These are phyloP conservation scores for Polytrichum commune DNA, from an alignment of 225 moss, liverwort and hornwort genomes.

Conservation along the genomic window DNA sequence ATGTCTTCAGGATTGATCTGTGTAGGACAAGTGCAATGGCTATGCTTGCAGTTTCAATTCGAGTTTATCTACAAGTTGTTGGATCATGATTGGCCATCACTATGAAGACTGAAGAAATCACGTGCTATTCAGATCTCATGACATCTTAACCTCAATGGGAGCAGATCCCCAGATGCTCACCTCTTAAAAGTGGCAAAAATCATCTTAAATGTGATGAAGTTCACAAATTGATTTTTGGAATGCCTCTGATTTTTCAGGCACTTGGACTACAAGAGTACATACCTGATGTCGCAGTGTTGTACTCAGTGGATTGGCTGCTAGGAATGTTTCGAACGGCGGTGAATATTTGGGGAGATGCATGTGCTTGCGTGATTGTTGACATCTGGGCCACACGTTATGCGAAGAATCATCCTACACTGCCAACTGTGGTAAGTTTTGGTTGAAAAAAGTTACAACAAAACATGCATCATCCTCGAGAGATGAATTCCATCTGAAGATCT, in stretches of 20 bases:
- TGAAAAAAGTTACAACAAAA: neutral
- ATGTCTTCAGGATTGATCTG: no score
- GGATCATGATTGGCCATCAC: neutral
- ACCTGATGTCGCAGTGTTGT: slow-evolving; percentile 70
- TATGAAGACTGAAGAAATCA: no score
- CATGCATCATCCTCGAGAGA: neutral
- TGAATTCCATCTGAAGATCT: neutral
- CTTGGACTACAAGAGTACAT: slow-evolving; percentile 68
- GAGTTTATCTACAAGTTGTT: neutral
- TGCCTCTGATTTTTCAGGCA: slow-evolving; percentile 46
- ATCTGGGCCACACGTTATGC: slow-evolving; percentile 58
- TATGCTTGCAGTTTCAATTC: no score
- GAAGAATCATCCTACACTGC: slow-evolving; percentile 42
- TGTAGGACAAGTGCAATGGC: no score
- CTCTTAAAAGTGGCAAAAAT: no score
- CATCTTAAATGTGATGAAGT: no score
- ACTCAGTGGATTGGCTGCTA: slow-evolving; percentile 88
- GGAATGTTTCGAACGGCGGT: slow-evolving; percentile 82
- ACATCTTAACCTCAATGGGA: no score
- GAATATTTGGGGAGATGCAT: slow-evolving; percentile 89
- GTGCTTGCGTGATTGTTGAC: slow-evolving; percentile 81
- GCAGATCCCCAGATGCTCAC: no score
- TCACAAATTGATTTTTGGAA: neutral
- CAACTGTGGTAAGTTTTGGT: slow-evolving; percentile 24
- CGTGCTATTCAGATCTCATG: no score